Conservation (phyloP, 2,329 filamentous ascomycete genomes). For the Immersiporthe knoxdaviesiana region DNA sequence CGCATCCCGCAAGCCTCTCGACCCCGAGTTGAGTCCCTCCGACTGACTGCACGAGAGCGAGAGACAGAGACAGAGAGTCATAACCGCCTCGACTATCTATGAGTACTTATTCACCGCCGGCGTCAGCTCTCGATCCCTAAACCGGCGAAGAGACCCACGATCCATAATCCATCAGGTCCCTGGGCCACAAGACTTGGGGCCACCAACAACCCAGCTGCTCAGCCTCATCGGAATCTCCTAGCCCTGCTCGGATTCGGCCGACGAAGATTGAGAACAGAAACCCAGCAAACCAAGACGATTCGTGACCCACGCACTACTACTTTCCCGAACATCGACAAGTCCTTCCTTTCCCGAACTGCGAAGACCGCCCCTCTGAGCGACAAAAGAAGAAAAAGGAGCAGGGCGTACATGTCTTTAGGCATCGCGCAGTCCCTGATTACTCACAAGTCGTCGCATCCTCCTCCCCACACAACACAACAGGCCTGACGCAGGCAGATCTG, state of each 20-base stretch:
- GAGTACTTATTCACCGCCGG: conserved; percentile 8
- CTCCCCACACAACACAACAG: conserved; percentile 16
- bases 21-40: background rate
- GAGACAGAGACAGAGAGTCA: too few relatives aligned
- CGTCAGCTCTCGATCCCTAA: conserved; percentile 4
- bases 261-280: background rate
- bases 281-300: background rate
- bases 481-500: conserved; percentile 24
- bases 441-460: conserved; percentile 14
- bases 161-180: background rate
- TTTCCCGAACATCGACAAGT: conserved; percentile 2
- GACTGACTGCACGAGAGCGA: background rate
- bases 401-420: conserved; percentile 25
- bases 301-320: background rate
- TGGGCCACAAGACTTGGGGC: conserved; percentile 2
- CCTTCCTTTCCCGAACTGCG: background rate
- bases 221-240: conserved; percentile 26
- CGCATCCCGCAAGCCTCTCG: background rate
- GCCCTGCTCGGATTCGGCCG: conserved; percentile 14
- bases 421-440: conserved; percentile 29
- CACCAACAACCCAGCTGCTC: conserved; percentile 27
- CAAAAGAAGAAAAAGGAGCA: background rate
- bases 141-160: conserved; percentile 12
- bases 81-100: background rate
- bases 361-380: conserved; percentile 6